Evolutionary conservation across 176 grass and related monocot genomes (phyloP), one percentile per base, ranked within the genome.

Genomic region (Microstegium vimineum): DNA sequence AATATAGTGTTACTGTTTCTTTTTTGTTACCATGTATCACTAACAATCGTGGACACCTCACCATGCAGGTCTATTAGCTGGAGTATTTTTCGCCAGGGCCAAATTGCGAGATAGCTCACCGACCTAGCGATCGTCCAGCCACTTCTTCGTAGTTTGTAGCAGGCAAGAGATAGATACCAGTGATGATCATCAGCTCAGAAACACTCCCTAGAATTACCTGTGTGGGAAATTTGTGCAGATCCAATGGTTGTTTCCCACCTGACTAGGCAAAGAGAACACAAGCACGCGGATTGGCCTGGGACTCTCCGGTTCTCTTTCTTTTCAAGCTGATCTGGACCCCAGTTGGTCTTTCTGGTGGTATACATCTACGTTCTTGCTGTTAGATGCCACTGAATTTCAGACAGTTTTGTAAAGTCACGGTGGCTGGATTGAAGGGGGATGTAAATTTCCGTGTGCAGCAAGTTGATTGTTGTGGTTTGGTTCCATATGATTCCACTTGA

Each of bases 21-120:
- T 26, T 11, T 10, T 13, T 38, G 11, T n/a, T 65, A 37, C 28
- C 64, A 23, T 36, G 25, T 52, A 64, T 61, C 13, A 43, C 41
- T 81, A 27, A 85, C n/a, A 10, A 23, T 49, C 30, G 22, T 4
- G 69, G 38, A 71, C 26, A 62, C 22, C 66, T 82, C 7, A 37
- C 35, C 3, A 16, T 40, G 69, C 67, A 98, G 95, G 95, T 64
- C 76, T 93, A 68, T 88, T 94, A 78, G 95, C 95, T 25, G 95
- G 95, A 57, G 77, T 98, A 54, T 93, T 94, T 76, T 98, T 98
- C 4, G 90, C 92, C 20, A 91, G 84, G 82, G 95, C 90, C 5
- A 98, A 98, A 84, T 83, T 98, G 71, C 82, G 81, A 20, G 80
- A 86, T 27, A 85, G 72, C 81, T 86, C 82, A 3, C 32, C 77